phyloP scores from a whole-genome alignment of 441 rosid species.

The Pelargonium fulgidum region DNA sequence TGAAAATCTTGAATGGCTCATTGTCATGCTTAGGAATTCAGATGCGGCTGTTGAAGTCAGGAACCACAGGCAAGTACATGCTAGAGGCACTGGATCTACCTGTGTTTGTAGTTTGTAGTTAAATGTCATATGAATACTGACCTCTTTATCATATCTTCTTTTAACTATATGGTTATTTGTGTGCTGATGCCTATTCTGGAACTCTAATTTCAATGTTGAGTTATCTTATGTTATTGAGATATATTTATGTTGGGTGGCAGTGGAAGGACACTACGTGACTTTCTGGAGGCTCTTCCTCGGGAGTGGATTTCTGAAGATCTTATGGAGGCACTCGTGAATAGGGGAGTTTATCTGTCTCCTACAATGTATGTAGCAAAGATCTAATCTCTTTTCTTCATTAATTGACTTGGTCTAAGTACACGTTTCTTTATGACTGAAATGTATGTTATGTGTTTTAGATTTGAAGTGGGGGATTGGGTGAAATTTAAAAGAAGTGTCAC shows the following conservation, averaged over 20 bases:
- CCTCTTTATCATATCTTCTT: neutral
- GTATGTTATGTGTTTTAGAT: constrained; percentile 39
- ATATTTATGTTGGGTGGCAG: constrained; percentile 37
- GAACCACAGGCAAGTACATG: constrained; percentile 75
- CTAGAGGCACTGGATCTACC: constrained; percentile 1
- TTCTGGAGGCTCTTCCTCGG: constrained; percentile 91
- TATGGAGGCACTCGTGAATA: constrained; percentile 73
- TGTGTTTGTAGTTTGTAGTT: constrained; percentile 8
- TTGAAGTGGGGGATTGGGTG: constrained; percentile 96
- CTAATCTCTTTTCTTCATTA: constrained; percentile 19
- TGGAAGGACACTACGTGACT: constrained; percentile 90
- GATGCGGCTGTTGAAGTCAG: constrained; percentile 80
- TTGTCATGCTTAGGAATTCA: constrained; percentile 75
- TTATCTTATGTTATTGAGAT: constrained; percentile 16
- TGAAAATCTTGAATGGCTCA: constrained; percentile 96
- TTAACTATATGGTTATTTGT: neutral
- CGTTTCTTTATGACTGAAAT: constrained; percentile 10
- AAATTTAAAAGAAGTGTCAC: constrained; percentile 79
- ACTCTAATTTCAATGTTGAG: constrained; percentile 4
- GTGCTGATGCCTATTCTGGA: constrained; percentile 9
- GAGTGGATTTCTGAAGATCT: constrained; percentile 99
- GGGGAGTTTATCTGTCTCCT: constrained; percentile 85
- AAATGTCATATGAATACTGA: neutral
- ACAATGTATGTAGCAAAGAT: constrained; percentile 56
- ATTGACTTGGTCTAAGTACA: constrained; percentile 9